These are phyloP conservation scores for Chrysoporthe cubensis DNA, from an alignment of 2,329 filamentous ascomycete species.

Conservation along the genomic window DNA sequence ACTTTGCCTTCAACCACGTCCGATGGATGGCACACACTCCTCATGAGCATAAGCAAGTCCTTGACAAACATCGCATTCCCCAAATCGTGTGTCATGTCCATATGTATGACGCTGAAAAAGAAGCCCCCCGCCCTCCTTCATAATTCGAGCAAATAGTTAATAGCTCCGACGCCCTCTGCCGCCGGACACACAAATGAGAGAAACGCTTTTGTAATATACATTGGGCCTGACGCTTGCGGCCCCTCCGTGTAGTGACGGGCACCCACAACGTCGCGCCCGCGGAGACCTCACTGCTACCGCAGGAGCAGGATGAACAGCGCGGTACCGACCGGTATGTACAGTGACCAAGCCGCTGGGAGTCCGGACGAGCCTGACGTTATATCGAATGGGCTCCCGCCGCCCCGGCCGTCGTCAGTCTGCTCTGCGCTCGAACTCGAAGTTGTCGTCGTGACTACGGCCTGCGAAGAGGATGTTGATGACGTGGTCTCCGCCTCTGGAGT, in stretches of 20 bases:
- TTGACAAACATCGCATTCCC: neutral
- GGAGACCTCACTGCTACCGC: conserved; percentile 1
- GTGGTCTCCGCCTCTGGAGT: neutral
- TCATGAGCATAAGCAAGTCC: neutral
- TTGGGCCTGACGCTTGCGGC: too few species aligned
- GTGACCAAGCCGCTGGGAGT: conserved; percentile 5
- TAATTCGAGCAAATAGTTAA: neutral
- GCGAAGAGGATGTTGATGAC: neutral
- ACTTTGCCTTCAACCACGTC: neutral
- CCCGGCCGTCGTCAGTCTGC: conserved; percentile 13
- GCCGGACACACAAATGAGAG: neutral
- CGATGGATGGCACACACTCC: neutral
- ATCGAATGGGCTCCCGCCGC: conserved; percentile 30
- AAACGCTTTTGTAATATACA: neutral
- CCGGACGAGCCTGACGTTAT: conserved; percentile 14
- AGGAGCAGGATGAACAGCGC: conserved; percentile 7
- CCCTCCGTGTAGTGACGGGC: neutral
- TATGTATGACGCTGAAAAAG: neutral
- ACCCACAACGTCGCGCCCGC: neutral
- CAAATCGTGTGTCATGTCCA: neutral
- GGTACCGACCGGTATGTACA: conserved; percentile 15
- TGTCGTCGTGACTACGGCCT: neutral
- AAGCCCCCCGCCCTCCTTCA: too few species aligned
- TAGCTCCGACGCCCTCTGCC: neutral
- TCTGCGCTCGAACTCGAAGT: conserved; percentile 1